Conservation (phyloP, 441 rosid species). For the Biscutella auriculata region DNA sequence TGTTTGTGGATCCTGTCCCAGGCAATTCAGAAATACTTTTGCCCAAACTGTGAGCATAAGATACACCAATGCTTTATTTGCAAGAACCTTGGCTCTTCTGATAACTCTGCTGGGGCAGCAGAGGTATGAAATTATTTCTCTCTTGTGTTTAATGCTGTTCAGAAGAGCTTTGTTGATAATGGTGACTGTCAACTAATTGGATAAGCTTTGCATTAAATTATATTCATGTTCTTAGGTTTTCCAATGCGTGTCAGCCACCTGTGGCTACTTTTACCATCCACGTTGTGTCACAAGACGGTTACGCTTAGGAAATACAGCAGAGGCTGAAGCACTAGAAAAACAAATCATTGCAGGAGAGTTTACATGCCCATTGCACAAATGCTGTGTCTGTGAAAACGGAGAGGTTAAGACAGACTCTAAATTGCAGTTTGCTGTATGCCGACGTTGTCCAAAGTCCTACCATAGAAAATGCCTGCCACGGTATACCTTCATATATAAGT, state of each 20-base stretch:
- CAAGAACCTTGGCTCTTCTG: constrained; percentile 73
- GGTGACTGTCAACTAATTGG: neutral
- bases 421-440: constrained; percentile 79
- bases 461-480: constrained; percentile 89
- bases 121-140: constrained; percentile 41
- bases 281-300: constrained; percentile 58
- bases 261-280: constrained; percentile 86
- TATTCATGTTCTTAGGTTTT: constrained; percentile 47
- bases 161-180: constrained; percentile 6
- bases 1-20: constrained; percentile 23
- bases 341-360: constrained; percentile 52
- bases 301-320: constrained; percentile 37
- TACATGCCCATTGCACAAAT: constrained; percentile 83
- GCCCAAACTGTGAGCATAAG: constrained; percentile 68
- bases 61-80: constrained; percentile 81
- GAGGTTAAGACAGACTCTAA: constrained; percentile 52
- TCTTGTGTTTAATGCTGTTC: neutral
- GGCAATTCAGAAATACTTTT: constrained; percentile 47
- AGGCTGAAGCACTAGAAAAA: constrained; percentile 42
- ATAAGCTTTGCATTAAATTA: constrained; percentile 3
- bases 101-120: constrained; percentile 50
- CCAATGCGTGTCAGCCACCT: constrained; percentile 72
- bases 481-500: constrained; percentile 24
- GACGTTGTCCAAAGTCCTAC: constrained; percentile 87
- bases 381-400: constrained; percentile 53